phyloP scores from a whole-genome alignment of 768 basidiomycete genomes.

The Coprinopsis cinerea region DNA sequence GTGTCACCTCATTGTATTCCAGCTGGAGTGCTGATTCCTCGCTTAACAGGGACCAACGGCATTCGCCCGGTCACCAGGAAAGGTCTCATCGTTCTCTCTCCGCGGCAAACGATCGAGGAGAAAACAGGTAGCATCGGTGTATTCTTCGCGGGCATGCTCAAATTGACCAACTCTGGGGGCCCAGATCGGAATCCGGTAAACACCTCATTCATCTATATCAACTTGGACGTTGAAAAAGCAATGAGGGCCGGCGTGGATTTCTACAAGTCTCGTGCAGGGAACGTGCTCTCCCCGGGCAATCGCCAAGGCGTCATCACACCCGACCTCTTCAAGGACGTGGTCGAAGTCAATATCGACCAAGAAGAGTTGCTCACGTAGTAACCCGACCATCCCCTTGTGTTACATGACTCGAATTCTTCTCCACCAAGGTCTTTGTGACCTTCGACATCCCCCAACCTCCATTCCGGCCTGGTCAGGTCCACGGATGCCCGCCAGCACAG shows the following conservation, averaged over 20 bases:
- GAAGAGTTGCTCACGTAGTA: neutral
- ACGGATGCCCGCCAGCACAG: too few relatives aligned
- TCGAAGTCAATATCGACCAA: conserved; percentile 4
- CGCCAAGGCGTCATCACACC: conserved; percentile 7
- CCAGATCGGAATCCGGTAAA: neutral
- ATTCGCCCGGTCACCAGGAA: neutral
- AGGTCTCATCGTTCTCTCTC: conserved; percentile 1
- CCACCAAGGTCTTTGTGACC: too few relatives aligned
- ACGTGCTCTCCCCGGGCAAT: conserved; percentile 13
- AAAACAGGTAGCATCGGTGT: conserved; percentile 7
- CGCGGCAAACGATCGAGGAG: neutral
- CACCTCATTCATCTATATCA: conserved; percentile 12
- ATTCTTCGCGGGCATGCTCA: conserved; percentile 4
- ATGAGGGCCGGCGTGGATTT: conserved; percentile 15
- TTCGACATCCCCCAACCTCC: too few relatives aligned
- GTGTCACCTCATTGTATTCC: neutral
- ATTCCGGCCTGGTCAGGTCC: too few relatives aligned
- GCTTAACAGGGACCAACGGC: neutral
- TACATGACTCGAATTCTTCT: too few relatives aligned
- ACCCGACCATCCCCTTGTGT: too few relatives aligned
- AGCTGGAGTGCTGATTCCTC: neutral
- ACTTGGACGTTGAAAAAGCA: conserved; percentile 13
- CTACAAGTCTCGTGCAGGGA: conserved; percentile 8
- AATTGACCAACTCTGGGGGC: conserved; percentile 1
- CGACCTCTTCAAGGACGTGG: conserved; percentile 9